Percentiles rank a stretch among this genome's conserved stretches.
These are phyloP conservation scores for Tremella fuciformis DNA, from an alignment of 768 basidiomycete genomes.

Conservation along the genomic window DNA sequence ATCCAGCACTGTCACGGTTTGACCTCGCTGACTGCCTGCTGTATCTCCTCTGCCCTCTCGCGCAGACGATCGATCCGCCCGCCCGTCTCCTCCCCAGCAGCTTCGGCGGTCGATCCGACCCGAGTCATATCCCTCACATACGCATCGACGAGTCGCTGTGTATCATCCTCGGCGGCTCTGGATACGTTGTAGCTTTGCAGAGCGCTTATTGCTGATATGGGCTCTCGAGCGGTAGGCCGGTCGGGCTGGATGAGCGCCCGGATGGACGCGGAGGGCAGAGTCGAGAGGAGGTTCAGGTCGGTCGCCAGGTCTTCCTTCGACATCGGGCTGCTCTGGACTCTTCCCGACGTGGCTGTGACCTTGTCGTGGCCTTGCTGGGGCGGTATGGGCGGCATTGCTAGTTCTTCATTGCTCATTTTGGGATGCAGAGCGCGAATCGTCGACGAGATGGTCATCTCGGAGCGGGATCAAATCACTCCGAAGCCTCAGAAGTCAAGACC, in stretches of 20 bases:
- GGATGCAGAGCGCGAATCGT: too few relatives aligned
- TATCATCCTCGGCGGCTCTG: slow-evolving; percentile 5
- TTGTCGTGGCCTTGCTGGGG: too few relatives aligned
- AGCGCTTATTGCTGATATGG: neutral
- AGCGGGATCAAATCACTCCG: too few relatives aligned
- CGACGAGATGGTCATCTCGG: too few relatives aligned
- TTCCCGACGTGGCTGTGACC: neutral
- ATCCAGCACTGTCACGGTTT: slow-evolving; percentile 11
- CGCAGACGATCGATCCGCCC: slow-evolving; percentile 26
- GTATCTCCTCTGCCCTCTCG: slow-evolving; percentile 19
- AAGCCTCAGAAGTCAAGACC: too few relatives aligned
- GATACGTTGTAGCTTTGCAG: neutral
- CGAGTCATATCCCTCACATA: slow-evolving; percentile 21
- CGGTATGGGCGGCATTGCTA: too few relatives aligned
- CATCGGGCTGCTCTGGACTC: neutral
- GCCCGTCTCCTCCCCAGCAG: slow-evolving; percentile 19
- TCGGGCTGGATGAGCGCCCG: neutral
- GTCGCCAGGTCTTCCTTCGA: neutral
- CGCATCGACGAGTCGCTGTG: slow-evolving; percentile 16
- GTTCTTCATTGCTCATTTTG: too few relatives aligned
- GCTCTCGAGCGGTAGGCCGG: neutral
- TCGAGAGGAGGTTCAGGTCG: neutral
- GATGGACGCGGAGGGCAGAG: neutral
- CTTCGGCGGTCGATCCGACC: neutral
- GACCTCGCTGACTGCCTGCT: slow-evolving; percentile 18